Conservation (phyloP, 2,329 filamentous ascomycete species). For the Apiospora aurea region DNA sequence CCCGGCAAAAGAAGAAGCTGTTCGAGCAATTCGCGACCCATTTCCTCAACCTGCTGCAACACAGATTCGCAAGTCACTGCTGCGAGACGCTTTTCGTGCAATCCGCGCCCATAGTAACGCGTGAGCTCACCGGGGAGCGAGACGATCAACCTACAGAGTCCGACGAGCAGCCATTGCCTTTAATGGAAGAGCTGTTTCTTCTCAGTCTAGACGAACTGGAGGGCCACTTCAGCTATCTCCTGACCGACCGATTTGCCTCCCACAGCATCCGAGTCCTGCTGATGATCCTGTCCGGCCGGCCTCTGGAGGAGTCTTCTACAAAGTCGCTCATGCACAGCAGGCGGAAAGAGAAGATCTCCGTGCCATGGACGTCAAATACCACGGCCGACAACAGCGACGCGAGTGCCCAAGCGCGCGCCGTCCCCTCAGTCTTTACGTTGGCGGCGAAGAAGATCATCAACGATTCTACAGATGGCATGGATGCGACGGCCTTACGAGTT, state of each 20-base stretch:
- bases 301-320: conserved; percentile 72
- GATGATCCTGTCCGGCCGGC: conserved; percentile 82
- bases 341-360: conserved; percentile 84
- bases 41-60: conserved; percentile 88
- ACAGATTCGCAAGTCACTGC: conserved; percentile 96
- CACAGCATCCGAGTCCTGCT: conserved; percentile 88
- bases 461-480: conserved; percentile 77
- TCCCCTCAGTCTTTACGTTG: conserved; percentile 79
- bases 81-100: conserved; percentile 92
- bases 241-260: conserved; percentile 89
- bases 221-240: conserved; percentile 78
- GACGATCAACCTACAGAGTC: conserved; percentile 50
- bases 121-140: conserved; percentile 68
- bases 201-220: conserved; percentile 87
- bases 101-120: conserved; percentile 78
- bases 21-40: conserved; percentile 87
- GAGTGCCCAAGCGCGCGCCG: conserved; percentile 56
- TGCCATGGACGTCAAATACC: conserved; percentile 59
- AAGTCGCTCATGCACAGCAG: conserved; percentile 87
- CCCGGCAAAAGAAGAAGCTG: conserved; percentile 82
- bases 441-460: conserved; percentile 84
- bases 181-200: conserved; percentile 87
- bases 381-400: conserved; percentile 57
- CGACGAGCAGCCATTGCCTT: conserved; percentile 58
- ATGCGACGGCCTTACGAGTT: conserved; percentile 80